Conservation (phyloP, 176 grass and related monocot species). For the sorghum (Sorghum bicolor) region DNA sequence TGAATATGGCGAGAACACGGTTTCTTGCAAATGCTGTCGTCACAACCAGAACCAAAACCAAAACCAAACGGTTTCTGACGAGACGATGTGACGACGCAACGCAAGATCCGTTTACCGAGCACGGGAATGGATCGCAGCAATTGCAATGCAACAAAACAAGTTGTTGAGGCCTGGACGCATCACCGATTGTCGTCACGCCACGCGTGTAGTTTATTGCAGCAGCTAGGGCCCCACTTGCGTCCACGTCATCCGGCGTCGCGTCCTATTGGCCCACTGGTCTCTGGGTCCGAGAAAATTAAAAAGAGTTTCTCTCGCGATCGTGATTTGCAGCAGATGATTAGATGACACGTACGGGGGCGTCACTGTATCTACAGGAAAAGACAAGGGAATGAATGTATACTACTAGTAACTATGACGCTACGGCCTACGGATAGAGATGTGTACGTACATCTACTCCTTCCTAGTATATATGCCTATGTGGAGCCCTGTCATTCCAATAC, state of each 20-base stretch:
- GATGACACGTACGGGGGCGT: background rate
- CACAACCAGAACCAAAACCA: no score
- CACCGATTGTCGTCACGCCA: constrained; percentile 7
- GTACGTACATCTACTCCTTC: no score
- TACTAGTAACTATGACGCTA: background rate
- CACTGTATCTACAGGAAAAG: background rate
- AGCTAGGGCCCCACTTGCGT: background rate
- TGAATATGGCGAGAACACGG: no score
- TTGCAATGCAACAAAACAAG: background rate
- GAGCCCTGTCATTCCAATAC: background rate
- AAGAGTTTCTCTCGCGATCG: background rate
- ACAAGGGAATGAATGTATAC: constrained; percentile 3
- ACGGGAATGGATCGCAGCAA: no score
- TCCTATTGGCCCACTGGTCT: background rate
- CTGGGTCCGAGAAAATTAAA: background rate
- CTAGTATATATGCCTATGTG: background rate
- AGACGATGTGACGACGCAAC: background rate
- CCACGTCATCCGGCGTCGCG: background rate
- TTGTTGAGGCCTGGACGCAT: constrained; percentile 21
- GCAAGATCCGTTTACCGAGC: background rate
- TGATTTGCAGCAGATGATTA: background rate
- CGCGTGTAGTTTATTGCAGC: background rate
- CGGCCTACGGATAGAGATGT: constrained; percentile 3
- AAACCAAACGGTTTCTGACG: no score
- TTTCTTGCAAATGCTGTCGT: no score